These are phyloP conservation scores for Lolium multiflorum DNA, from an alignment of 176 grass and related monocot species.

Conservation along the genomic window DNA sequence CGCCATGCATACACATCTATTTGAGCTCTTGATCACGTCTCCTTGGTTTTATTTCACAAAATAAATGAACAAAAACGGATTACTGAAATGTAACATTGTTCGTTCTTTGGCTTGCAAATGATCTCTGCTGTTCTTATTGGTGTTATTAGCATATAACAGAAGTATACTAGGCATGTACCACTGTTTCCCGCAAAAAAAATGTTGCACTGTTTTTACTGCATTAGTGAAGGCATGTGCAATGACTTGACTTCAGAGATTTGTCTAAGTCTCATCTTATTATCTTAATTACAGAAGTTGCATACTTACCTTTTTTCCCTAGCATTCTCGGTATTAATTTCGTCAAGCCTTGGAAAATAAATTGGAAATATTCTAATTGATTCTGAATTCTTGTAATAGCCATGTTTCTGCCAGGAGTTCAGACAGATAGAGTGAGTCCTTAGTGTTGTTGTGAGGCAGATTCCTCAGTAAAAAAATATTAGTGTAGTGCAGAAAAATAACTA, in stretches of 20 bases:
- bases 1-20: not conserved
- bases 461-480: not conserved
- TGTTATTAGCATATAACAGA: not conserved
- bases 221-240: not conserved
- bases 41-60: not conserved
- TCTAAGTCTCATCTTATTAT: not conserved
- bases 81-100: not conserved
- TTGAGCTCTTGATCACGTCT: not conserved
- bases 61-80: not conserved
- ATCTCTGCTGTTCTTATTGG: not conserved
- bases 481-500: not conserved
- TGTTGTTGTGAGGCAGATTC: not conserved
- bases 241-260: not conserved
- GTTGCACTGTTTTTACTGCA: not conserved
- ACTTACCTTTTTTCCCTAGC: not conserved
- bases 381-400: not conserved
- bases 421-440: not conserved
- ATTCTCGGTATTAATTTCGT: not conserved
- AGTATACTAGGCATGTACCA: not conserved
- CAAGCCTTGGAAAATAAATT: not conserved
- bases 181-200: too few species aligned
- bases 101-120: slow-evolving; percentile 9
- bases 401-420: not conserved
- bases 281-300: not conserved
- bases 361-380: not conserved